These are phyloP conservation scores for Petunia axillaris DNA, from an alignment of 257 asterid genomes.

Conservation along the genomic window DNA sequence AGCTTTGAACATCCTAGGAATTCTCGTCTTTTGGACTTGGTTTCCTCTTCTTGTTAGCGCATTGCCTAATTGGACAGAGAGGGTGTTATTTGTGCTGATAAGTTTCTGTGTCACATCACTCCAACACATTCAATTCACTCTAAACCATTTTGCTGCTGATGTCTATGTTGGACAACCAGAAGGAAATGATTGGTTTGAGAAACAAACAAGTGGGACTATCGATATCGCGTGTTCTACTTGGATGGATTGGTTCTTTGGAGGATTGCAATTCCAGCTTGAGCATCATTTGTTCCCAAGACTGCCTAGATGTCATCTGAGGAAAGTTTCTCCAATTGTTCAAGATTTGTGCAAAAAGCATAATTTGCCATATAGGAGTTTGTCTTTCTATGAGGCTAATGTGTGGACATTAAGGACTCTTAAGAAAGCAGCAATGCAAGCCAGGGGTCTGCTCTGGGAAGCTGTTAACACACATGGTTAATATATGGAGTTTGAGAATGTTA, in stretches of 20 bases:
- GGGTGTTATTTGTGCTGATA: slow-evolving; percentile 56
- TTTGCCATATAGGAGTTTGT: slow-evolving; percentile 68
- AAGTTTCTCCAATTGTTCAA: slow-evolving; percentile 67
- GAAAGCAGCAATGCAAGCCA: slow-evolving; percentile 77
- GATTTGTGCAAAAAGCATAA: slow-evolving; percentile 81
- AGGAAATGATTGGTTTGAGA: slow-evolving; percentile 91
- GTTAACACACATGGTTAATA: slow-evolving; percentile 81
- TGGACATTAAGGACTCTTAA: slow-evolving; percentile 66
- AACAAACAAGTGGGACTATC: slow-evolving; percentile 79
- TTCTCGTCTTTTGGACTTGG: slow-evolving; percentile 87
- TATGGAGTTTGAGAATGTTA: background rate
- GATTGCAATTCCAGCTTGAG: slow-evolving; percentile 86
- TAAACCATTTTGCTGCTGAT: slow-evolving; percentile 83
- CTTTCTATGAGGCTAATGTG: slow-evolving; percentile 68
- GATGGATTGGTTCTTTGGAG: slow-evolving; percentile 94
- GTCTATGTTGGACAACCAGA: slow-evolving; percentile 76
- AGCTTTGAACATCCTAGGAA: slow-evolving; percentile 66
- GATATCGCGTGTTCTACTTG: slow-evolving; percentile 65
- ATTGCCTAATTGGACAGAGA: slow-evolving; percentile 71
- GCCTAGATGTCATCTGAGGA: slow-evolving; percentile 85
- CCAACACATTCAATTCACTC: slow-evolving; percentile 78
- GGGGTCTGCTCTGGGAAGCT: slow-evolving; percentile 89
- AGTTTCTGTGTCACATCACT: slow-evolving; percentile 66
- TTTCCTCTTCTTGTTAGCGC: slow-evolving; percentile 70
- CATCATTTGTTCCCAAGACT: slow-evolving; percentile 92